These are phyloP conservation scores for Lepidium didymum DNA, from an alignment of 345 rosid genomes.

Conservation along the genomic window DNA sequence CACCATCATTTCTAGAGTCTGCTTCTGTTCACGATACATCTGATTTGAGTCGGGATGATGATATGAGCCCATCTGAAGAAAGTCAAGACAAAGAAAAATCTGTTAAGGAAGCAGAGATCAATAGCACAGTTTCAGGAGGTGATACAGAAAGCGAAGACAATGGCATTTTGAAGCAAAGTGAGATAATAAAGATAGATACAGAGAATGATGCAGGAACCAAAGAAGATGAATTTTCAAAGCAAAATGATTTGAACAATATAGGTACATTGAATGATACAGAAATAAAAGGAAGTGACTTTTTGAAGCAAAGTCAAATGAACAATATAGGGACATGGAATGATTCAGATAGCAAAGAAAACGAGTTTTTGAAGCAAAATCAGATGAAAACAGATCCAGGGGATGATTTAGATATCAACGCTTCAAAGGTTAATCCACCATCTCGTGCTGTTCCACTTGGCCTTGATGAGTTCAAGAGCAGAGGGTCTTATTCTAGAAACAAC, in stretches of 20 bases:
- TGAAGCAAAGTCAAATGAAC: background rate
- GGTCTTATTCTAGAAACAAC: slow-evolving; percentile 53
- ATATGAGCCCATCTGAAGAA: background rate
- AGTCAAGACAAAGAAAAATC: background rate
- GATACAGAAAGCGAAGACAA: slow-evolving; percentile 22
- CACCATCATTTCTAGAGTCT: slow-evolving; percentile 19
- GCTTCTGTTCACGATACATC: slow-evolving; percentile 7
- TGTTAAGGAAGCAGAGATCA: background rate
- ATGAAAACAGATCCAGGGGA: background rate
- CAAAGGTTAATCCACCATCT: slow-evolving; percentile 42
- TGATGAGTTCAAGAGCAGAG: slow-evolving; percentile 92
- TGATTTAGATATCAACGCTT: slow-evolving; percentile 23
- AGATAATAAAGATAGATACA: slow-evolving; percentile 2
- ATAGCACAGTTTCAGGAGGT: background rate
- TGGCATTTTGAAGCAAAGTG: background rate
- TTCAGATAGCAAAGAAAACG: background rate
- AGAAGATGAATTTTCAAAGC: slow-evolving; percentile 1
- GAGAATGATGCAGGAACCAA: slow-evolving; percentile 22
- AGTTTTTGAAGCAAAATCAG: background rate
- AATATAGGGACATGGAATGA: background rate
- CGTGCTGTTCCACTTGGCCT: slow-evolving; percentile 63
- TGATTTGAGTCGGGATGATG: background rate
- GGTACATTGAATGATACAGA: slow-evolving; percentile 12
- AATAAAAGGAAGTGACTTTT: background rate
- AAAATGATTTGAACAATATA: background rate